Conservation (phyloP, 768 basidiomycete genomes). For the Boletus patriciae region DNA sequence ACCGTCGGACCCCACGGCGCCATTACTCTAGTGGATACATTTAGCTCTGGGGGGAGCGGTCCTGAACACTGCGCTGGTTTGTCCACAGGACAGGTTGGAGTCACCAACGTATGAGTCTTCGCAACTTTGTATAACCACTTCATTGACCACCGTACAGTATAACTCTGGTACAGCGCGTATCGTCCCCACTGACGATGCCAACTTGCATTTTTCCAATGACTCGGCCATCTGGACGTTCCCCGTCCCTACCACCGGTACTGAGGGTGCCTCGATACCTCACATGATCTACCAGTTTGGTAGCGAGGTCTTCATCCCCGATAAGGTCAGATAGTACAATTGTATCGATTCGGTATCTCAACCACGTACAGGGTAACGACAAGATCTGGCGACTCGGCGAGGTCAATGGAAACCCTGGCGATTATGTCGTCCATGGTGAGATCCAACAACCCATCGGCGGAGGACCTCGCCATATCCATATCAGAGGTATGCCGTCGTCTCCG, state of each 20-base stretch:
- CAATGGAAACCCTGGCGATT: constrained; percentile 32
- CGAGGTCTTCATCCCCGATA: constrained; percentile 65
- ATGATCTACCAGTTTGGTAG: constrained; percentile 55
- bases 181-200: constrained; percentile 45
- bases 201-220: constrained; percentile 32
- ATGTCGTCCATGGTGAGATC: constrained; percentile 56
- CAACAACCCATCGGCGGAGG: constrained; percentile 61
- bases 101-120: constrained; percentile 49
- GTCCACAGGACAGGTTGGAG: constrained; percentile 55
- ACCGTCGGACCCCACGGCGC: constrained; percentile 43
- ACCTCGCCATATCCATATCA: constrained; percentile 51
- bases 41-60: constrained; percentile 47
- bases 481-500: constrained; percentile 24
- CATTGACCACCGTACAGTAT: constrained; percentile 39
- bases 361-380: constrained; percentile 57
- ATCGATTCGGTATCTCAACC: neutral
- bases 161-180: constrained; percentile 53
- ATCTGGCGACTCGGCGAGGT: constrained; percentile 60
- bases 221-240: constrained; percentile 57
- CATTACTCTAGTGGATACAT: constrained; percentile 46
- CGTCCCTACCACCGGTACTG: constrained; percentile 26
- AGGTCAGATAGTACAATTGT: constrained; percentile 42
- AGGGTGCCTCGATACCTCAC: constrained; percentile 57
- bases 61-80: constrained; percentile 55
- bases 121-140: neutral